Conservation (phyloP, 352 stramenopile genomes). For the Phytophthora palmivora region DNA sequence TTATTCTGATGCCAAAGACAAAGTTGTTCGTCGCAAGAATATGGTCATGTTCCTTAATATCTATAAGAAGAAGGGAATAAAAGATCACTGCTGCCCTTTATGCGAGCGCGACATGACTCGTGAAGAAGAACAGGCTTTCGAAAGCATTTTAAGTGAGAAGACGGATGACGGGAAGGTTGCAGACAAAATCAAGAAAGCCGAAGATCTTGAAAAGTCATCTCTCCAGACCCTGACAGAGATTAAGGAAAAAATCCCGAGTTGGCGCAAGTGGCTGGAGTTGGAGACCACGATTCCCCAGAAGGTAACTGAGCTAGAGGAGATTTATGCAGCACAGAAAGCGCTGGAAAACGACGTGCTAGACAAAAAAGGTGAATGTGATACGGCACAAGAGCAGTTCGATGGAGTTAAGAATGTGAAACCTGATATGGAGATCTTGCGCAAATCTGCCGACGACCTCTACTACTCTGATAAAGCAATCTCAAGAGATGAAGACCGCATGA, state of each 20-base stretch:
- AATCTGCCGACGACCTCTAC: slow-evolving; percentile 44
- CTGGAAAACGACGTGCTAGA: slow-evolving; percentile 66
- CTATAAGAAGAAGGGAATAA: slow-evolving; percentile 87
- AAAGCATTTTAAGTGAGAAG: slow-evolving; percentile 71
- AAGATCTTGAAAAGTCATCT: slow-evolving; percentile 52
- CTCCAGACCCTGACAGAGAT: slow-evolving; percentile 66
- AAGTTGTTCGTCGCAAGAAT: slow-evolving; percentile 80
- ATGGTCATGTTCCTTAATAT: slow-evolving; percentile 85
- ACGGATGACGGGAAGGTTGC: slow-evolving; percentile 78
- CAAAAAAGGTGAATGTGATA: slow-evolving; percentile 34
- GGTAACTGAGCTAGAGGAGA: slow-evolving; percentile 50
- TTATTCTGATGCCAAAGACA: slow-evolving; percentile 87
- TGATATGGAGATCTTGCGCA: slow-evolving; percentile 43
- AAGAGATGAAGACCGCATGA: slow-evolving; percentile 49
- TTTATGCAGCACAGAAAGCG: slow-evolving; percentile 52
- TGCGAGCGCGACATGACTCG: slow-evolving; percentile 70
- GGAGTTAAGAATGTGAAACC: slow-evolving; percentile 40
- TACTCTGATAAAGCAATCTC: slow-evolving; percentile 33
- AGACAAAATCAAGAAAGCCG: slow-evolving; percentile 80
- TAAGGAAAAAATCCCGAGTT: slow-evolving; percentile 68
- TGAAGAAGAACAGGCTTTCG: slow-evolving; percentile 67
- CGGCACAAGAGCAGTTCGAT: slow-evolving; percentile 40
- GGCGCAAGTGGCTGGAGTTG: slow-evolving; percentile 66
- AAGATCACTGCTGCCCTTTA: slow-evolving; percentile 81
- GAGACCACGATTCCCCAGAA: slow-evolving; percentile 56